Percentiles rank a stretch among this genome's conserved stretches.
phyloP scores from a whole-genome alignment of 768 basidiomycete species.

The Podaxis sp. region DNA sequence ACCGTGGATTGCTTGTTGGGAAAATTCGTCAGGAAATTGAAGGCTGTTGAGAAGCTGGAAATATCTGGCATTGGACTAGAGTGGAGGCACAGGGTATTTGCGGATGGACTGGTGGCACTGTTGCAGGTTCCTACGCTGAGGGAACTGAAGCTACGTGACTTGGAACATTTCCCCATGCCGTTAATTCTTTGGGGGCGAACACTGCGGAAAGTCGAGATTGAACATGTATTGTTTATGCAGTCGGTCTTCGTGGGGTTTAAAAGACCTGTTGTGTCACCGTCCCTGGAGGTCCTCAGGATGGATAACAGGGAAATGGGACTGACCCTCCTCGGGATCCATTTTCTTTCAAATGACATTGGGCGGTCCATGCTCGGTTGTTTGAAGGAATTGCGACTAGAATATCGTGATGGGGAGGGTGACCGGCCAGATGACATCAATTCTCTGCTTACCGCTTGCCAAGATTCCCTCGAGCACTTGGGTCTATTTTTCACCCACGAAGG shows the following conservation, averaged over 20 bases:
- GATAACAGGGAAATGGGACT: slow-evolving; percentile 5
- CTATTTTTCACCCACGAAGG: slow-evolving; percentile 7
- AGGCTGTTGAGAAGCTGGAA: slow-evolving; percentile 3
- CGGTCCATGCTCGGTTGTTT: not conserved
- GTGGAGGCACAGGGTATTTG: slow-evolving; percentile 2
- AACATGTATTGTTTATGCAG: not conserved
- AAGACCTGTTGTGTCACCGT: not conserved
- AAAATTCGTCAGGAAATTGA: not conserved
- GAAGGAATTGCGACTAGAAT: slow-evolving; percentile 6
- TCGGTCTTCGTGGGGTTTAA: not conserved
- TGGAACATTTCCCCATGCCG: slow-evolving; percentile 4
- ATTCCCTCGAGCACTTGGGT: slow-evolving; percentile 4
- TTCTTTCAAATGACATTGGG: slow-evolving; percentile 1
- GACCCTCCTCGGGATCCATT: not conserved
- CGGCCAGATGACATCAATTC: not conserved
- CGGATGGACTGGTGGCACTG: not conserved
- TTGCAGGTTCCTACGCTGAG: slow-evolving; percentile 1
- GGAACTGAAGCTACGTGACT: slow-evolving; percentile 2
- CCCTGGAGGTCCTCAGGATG: slow-evolving; percentile 8
- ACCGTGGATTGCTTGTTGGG: not conserved
- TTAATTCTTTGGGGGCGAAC: slow-evolving; percentile 5
- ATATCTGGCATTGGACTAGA: not conserved
- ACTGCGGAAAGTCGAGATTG: slow-evolving; percentile 3
- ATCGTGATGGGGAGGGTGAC: not conserved
- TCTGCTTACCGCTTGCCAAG: slow-evolving; percentile 5